Percentiles rank a stretch among this genome's conserved stretches.
Evolutionary conservation across 257 asterid species (phyloP).

Genomic region (Salvia splendens): DNA sequence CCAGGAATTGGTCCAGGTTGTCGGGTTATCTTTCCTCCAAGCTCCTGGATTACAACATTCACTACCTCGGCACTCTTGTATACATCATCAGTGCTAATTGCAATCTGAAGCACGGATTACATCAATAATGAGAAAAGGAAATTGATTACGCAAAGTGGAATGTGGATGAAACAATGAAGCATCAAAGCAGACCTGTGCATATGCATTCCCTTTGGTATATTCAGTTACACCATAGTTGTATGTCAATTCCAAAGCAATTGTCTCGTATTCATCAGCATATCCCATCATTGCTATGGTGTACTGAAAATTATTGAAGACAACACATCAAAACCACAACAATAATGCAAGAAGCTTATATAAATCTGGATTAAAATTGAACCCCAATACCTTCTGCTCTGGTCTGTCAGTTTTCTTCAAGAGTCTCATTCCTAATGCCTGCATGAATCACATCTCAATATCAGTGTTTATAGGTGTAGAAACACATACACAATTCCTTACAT

Average conservation of each 20-base stretch:
- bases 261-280: conserved; percentile 83
- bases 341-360: conserved; percentile 9
- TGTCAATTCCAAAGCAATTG: conserved; percentile 84
- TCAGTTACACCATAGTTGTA: conserved; percentile 96
- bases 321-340: conserved; percentile 16
- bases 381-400: conserved; percentile 82
- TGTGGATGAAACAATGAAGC: background rate
- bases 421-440: conserved; percentile 90
- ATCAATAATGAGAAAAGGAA: conserved; percentile 15
- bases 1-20: conserved; percentile 92
- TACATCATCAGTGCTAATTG: conserved; percentile 82
- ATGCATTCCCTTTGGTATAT: conserved; percentile 94
- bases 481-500: background rate
- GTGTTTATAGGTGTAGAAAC: background rate
- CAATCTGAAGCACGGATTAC: conserved; percentile 49
- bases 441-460: conserved; percentile 7
- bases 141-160: conserved; percentile 1
- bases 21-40: conserved; percentile 93
- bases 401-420: conserved; percentile 76
- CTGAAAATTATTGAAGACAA: conserved; percentile 43
- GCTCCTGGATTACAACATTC: conserved; percentile 73
- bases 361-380: background rate
- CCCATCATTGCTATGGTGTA: conserved; percentile 96
- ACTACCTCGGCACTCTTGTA: conserved; percentile 91
- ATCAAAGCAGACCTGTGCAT: conserved; percentile 76